Evolutionary conservation across 2,329 filamentous ascomycete genomes (phyloP).

Genomic region (Aspergillus fructus): DNA sequence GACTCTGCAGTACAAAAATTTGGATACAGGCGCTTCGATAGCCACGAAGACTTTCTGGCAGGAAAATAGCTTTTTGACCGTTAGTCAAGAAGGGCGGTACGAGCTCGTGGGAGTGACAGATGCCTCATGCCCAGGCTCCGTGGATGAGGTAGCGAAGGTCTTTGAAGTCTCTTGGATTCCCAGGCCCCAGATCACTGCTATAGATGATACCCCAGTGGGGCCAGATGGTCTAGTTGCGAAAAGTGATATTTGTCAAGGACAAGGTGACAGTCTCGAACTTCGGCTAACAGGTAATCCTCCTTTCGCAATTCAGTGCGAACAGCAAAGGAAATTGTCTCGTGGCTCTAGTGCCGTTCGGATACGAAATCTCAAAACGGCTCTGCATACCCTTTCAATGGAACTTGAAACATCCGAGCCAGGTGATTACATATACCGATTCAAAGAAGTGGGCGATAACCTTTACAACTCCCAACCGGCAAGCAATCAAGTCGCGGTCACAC

Average conservation of each 20-base stretch:
- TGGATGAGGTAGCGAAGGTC: slow-evolving; percentile 69
- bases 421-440: slow-evolving; percentile 81
- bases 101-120: slow-evolving; percentile 77
- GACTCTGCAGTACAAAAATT: slow-evolving; percentile 73
- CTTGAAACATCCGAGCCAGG: slow-evolving; percentile 86
- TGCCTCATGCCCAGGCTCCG: slow-evolving; percentile 74
- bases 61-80: slow-evolving; percentile 68
- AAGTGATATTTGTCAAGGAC: slow-evolving; percentile 86
- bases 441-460: slow-evolving; percentile 76
- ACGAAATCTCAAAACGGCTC: slow-evolving; percentile 73
- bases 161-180: slow-evolving; percentile 87
- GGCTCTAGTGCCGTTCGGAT: slow-evolving; percentile 65
- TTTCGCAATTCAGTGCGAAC: slow-evolving; percentile 78
- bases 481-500: slow-evolving; percentile 68
- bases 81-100: slow-evolving; percentile 70
- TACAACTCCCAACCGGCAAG: slow-evolving; percentile 74
- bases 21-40: slow-evolving; percentile 53
- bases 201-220: slow-evolving; percentile 49
- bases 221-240: slow-evolving; percentile 64
- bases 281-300: slow-evolving; percentile 77
- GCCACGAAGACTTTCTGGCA: slow-evolving; percentile 51
- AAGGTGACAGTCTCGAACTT: slow-evolving; percentile 85
- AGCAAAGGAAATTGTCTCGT: slow-evolving; percentile 68
- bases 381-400: slow-evolving; percentile 73
- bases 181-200: slow-evolving; percentile 69